phyloP scores from a whole-genome alignment of 306 rosid genomes.

The Delonix regia region DNA sequence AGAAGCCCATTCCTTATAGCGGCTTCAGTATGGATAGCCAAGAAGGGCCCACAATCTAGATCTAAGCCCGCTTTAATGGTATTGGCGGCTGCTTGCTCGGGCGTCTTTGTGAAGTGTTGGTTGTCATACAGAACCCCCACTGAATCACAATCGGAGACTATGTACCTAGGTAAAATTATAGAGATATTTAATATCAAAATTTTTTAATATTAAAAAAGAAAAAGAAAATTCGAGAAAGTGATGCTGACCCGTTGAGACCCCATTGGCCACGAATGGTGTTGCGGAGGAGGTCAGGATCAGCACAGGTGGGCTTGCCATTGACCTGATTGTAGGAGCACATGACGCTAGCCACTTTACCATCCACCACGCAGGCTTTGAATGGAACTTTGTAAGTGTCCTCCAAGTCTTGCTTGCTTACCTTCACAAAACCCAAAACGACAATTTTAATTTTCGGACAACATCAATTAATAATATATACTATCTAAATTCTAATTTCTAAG shows the following conservation, averaged over 20 bases:
- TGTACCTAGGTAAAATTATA: no score
- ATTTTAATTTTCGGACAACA: no score
- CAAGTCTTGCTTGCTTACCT: slow-evolving; percentile 90
- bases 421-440: background rate
- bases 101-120: slow-evolving; percentile 85
- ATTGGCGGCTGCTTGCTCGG: slow-evolving; percentile 75
- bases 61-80: slow-evolving; percentile 84
- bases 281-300: slow-evolving; percentile 77
- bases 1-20: slow-evolving; percentile 62
- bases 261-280: slow-evolving; percentile 79
- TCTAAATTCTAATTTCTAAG: no score
- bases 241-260: slow-evolving; percentile 88
- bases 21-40: slow-evolving; percentile 64
- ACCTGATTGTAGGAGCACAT: slow-evolving; percentile 99
- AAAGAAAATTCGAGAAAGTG: no score
- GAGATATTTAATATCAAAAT: no score
- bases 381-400: slow-evolving; percentile 87
- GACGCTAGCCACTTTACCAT: slow-evolving; percentile 88
- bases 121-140: slow-evolving; percentile 63
- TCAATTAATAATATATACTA: no score
- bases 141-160: slow-evolving; percentile 93
- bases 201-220: no score
- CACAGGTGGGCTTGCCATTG: slow-evolving; percentile 95
- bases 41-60: slow-evolving; percentile 85
- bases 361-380: slow-evolving; percentile 76